Evolutionary conservation across 805 yeast species (phyloP), one percentile per base, ranked within the genome.

Genomic region (Myxozyma neotropica): DNA sequence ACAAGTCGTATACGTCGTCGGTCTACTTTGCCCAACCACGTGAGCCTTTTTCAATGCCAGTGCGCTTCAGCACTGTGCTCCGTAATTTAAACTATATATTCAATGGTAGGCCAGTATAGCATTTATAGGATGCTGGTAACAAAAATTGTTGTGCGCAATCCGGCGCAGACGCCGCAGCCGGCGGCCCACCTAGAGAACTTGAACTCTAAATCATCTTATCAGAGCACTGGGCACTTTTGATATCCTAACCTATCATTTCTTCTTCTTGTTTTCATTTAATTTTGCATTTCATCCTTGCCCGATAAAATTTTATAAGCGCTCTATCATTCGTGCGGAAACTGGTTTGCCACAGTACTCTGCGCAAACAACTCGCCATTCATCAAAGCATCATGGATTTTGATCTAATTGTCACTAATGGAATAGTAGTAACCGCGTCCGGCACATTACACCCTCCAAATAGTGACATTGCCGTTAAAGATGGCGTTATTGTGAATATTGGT

Each of bases 381-480:
- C n/a, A 6, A 17, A 12, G 6, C 8, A 7, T 29, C 15, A 57
- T 59, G 62, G 55, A 62, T 23, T 65, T 67, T 42, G 69, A 67
- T 39, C 50, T 67, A 21, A 55, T 67, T 19, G 56, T 67, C 52
- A 67, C 65, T n/a, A 67, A 67, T 53, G 70, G 70, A 10, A 40
- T 67, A 23, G 59, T 67, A 42, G 69, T 67, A 35, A 52, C 60
- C 7, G 50, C 61, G 1, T 35, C 53, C 8, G 52, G 55, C 13
- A 53, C 59, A 17, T 51, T 67, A 7, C 55, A 67, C 27, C 71
- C 71, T 35, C 71, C 71, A 2, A 59, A 66, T 56, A 66, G 69
- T 10, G 71, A 75, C 61, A 74, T 80, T 39, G 81, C 80, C 21
- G 70, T 79, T 53, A 71, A 63, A 48, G 72, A 74, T 61, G 81